Conservation (phyloP, 805 yeast genomes). For the Ogataea nakhonphanomensis region DNA sequence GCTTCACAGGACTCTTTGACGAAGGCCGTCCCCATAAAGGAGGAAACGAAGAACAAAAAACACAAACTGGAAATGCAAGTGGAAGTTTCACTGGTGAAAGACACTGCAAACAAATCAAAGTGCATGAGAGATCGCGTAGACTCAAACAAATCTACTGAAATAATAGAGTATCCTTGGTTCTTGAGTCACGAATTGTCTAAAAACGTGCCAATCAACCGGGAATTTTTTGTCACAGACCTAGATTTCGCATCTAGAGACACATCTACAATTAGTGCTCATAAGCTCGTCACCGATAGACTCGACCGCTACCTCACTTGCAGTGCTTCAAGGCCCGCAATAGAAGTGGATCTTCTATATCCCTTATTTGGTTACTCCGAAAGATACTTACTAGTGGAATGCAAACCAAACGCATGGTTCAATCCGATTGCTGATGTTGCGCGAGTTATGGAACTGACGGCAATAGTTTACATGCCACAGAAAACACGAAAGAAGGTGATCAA, state of each 20-base stretch:
- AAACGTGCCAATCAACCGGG: slow-evolving; percentile 13
- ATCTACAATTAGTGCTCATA: slow-evolving; percentile 17
- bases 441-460: slow-evolving; percentile 42
- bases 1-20: neutral
- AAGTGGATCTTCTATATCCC: slow-evolving; percentile 32
- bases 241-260: slow-evolving; percentile 19
- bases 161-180: slow-evolving; percentile 23
- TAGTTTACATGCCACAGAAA: slow-evolving; percentile 38
- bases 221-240: slow-evolving; percentile 22
- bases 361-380: slow-evolving; percentile 49
- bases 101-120: neutral
- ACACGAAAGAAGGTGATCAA: slow-evolving; percentile 34
- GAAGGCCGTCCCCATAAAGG: neutral
- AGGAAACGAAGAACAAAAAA: neutral
- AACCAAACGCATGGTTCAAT: slow-evolving; percentile 52
- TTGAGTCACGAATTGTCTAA: slow-evolving; percentile 17
- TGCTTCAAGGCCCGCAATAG: slow-evolving; percentile 25
- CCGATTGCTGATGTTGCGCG: slow-evolving; percentile 62
- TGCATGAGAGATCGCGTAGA: neutral
- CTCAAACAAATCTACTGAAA: neutral
- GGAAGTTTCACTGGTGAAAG: too few species aligned
- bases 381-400: slow-evolving; percentile 47
- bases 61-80: neutral
- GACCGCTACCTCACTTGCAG: slow-evolving; percentile 30
- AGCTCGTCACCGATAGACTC: slow-evolving; percentile 17